Conservation (phyloP, 768 basidiomycete genomes). For the Cubamyces sp. region DNA sequence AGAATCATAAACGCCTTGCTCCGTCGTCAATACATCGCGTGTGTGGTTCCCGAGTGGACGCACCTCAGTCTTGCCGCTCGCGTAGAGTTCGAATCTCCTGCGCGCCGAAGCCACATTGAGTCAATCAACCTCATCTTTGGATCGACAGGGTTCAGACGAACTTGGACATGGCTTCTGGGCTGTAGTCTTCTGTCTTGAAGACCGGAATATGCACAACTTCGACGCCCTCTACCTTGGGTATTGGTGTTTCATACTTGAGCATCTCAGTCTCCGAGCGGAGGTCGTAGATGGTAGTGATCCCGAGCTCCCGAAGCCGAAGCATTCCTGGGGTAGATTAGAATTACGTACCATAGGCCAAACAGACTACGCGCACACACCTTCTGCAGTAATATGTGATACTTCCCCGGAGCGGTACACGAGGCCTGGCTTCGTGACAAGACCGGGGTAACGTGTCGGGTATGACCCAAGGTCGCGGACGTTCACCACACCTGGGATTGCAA, state of each 20-base stretch:
- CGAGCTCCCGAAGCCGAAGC: slow-evolving; percentile 57
- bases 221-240: slow-evolving; percentile 66
- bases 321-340: slow-evolving; percentile 48
- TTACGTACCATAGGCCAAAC: background rate
- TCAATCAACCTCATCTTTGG: background rate
- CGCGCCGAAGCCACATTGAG: background rate
- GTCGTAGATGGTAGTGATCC: slow-evolving; percentile 73
- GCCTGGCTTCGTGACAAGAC: slow-evolving; percentile 58
- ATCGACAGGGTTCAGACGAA: slow-evolving; percentile 51
- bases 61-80: slow-evolving; percentile 81
- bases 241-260: slow-evolving; percentile 67
- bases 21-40: slow-evolving; percentile 19
- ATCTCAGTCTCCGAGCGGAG: slow-evolving; percentile 82
- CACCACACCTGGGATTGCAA: slow-evolving; percentile 70
- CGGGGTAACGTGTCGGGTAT: slow-evolving; percentile 50
- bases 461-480: slow-evolving; percentile 77
- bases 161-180: slow-evolving; percentile 84
- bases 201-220: slow-evolving; percentile 66
- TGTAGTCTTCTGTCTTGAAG: slow-evolving; percentile 73
- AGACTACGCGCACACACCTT: slow-evolving; percentile 48
- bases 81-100: slow-evolving; percentile 75
- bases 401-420: slow-evolving; percentile 74
- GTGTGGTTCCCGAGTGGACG: background rate
- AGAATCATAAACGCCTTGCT: slow-evolving; percentile 78
- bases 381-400: slow-evolving; percentile 66